Evolutionary conservation across 2,329 filamentous ascomycete species (phyloP).

Genomic region (Apiospora sp.): DNA sequence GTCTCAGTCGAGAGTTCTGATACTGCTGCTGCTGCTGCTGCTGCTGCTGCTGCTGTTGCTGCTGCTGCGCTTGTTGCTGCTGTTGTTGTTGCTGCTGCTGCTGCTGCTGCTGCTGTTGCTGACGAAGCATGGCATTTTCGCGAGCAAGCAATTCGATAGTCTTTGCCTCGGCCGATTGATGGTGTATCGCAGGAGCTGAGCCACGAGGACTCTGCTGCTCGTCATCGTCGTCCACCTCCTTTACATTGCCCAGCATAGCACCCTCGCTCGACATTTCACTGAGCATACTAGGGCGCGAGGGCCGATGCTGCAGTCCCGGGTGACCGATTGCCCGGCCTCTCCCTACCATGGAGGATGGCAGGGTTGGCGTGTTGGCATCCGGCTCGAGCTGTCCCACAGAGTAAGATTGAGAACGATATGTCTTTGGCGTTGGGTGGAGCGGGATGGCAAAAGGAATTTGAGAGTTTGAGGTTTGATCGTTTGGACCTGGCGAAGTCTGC

Average conservation of each 20-base stretch:
- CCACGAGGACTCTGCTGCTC: conserved; percentile 60
- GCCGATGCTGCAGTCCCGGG: conserved; percentile 78
- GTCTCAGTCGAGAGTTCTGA: conserved; percentile 61
- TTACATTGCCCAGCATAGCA: conserved; percentile 70
- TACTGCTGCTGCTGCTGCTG: conserved; percentile 52
- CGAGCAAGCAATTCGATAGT: conserved; percentile 69
- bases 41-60: background rate
- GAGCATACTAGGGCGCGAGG: conserved; percentile 79
- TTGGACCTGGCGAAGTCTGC: conserved; percentile 60
- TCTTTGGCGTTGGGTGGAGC: conserved; percentile 88
- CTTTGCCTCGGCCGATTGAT: conserved; percentile 66
- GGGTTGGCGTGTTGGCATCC: conserved; percentile 58
- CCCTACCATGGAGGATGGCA: conserved; percentile 58
- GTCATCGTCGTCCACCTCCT: conserved; percentile 74
- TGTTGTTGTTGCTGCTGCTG: conserved; percentile 37
- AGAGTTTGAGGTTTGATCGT: conserved; percentile 61
- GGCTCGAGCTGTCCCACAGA: conserved; percentile 90
- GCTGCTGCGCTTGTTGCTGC: conserved; percentile 38
- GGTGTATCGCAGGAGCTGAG: conserved; percentile 61
- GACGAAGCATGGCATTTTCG: conserved; percentile 69
- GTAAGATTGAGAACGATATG: conserved; percentile 94
- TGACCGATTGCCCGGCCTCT: conserved; percentile 63
- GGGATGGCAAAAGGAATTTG: conserved; percentile 89
- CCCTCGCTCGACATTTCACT: conserved; percentile 75
- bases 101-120: conserved; percentile 56